Evolutionary conservation across 73 alveolate genomes (phyloP), one percentile per base, ranked within the genome.

Genomic region (Paramecium biaurelia): DNA sequence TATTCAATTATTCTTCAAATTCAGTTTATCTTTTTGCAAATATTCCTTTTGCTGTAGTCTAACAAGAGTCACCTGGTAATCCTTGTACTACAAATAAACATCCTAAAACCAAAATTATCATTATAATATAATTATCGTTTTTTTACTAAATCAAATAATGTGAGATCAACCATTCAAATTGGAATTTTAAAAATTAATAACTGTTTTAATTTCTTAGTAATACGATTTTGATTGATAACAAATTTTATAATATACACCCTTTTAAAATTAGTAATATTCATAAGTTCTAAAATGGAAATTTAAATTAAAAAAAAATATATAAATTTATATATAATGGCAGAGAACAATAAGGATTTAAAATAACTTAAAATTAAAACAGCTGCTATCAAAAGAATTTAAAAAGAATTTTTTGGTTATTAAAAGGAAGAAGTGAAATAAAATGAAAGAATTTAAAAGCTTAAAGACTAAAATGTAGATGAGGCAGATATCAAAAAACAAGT

Each of bases 401-500:
- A 79, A 79, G 90, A 79, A 34, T 79, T 30, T 45, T 79, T 79
- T 23, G 90, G 90, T 43, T 79, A 79, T 47, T 30, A 79, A 79
- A 24, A 38, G 24, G 90, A 79, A 47, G 90, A 79, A 14, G n/a
- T 30, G 14, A 79, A 79, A 42, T 45, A 79, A 45, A 30, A 79
- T 30, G 90, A 79, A 79, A 79, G 90, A 79, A 79, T 79, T 12
- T 43, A 79, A 12, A 79, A 79, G 32, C 56, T 79, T 11, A 79
- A 79, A 10, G 42, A 23, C 30, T 79, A 79, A 34, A 45, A 42
- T 41, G 74, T 76, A 43, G 90, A 79, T 47, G 90, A 79, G 23
- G 90, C 90, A n/a, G 90, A 79, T 79, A 20, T 79, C 18, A 79
- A 79, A 24, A 79, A 79, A 45, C 30, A 79, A 47, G 90, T 79